Conservation (phyloP, 805 yeast species). For the Yarrowia divulgata region DNA sequence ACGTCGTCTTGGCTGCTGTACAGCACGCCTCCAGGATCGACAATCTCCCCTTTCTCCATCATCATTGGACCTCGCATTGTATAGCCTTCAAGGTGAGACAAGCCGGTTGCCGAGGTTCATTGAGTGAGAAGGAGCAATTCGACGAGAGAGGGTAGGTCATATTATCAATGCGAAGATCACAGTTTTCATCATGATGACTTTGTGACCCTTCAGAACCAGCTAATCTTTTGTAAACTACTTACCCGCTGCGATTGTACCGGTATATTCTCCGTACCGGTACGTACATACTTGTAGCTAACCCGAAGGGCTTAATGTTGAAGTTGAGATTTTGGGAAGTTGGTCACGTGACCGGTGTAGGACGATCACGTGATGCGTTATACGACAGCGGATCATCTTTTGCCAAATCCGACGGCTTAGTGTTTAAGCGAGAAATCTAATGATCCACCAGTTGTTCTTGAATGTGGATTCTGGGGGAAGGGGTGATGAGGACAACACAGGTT, state of each 20-base stretch:
- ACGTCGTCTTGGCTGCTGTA: background rate
- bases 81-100: slow-evolving; percentile 10
- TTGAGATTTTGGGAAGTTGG: too few relatives aligned
- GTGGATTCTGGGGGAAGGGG: background rate
- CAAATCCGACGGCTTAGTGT: background rate
- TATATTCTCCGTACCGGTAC: too few relatives aligned
- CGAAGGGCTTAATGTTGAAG: slow-evolving; percentile 19
- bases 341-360: background rate
- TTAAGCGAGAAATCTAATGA: slow-evolving; percentile 6
- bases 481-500: slow-evolving; percentile 17
- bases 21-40: slow-evolving; percentile 11
- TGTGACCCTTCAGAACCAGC: too few relatives aligned
- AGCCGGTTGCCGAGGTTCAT: slow-evolving; percentile 1
- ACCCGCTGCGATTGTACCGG: too few relatives aligned
- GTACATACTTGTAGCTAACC: too few relatives aligned
- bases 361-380: background rate
- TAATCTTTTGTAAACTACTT: too few relatives aligned
- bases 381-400: background rate
- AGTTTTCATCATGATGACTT: too few relatives aligned
- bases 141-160: too few relatives aligned
- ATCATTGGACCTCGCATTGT: slow-evolving; percentile 8
- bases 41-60: slow-evolving; percentile 10
- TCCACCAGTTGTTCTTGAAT: background rate
- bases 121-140: too few relatives aligned
- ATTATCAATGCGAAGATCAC: too few relatives aligned